Conservation (phyloP, 192 early-diverging fungal genomes). For the Coemansia furcata region DNA sequence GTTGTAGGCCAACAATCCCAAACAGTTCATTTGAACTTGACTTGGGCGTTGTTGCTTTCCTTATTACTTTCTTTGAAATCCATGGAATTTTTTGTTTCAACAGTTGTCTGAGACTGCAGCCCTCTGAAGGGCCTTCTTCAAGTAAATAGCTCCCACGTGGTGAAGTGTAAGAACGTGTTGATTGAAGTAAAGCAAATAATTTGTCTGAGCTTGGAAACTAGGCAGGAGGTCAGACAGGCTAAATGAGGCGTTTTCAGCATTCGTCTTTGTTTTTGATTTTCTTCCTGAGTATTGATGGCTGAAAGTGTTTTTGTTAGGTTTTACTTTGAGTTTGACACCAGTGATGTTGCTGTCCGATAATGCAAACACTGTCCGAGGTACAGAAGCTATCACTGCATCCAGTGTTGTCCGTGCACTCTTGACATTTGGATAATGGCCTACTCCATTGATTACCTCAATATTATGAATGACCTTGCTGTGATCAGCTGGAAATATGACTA, state of each 20-base stretch:
- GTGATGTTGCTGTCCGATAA: background rate
- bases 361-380: background rate
- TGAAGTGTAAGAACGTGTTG: too few species aligned
- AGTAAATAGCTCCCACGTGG: too few species aligned
- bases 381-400: too few species aligned
- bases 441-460: background rate
- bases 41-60: too few species aligned
- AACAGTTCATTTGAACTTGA: too few species aligned
- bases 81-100: too few species aligned
- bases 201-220: slow-evolving; percentile 19
- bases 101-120: too few species aligned
- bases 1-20: too few species aligned
- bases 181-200: background rate
- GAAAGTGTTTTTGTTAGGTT: slow-evolving; percentile 3
- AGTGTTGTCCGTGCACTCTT: background rate
- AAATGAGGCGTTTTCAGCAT: slow-evolving; percentile 9
- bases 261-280: slow-evolving; percentile 33
- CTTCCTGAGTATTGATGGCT: too few species aligned
- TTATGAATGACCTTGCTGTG: background rate
- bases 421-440: background rate
- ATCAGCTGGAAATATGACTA: too few species aligned
- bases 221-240: slow-evolving; percentile 39
- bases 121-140: too few species aligned
- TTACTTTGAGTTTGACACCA: background rate
- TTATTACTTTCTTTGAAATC: too few species aligned